phyloP scores from a whole-genome alignment of 768 basidiomycete genomes.

The Lentinula guzmanii region DNA sequence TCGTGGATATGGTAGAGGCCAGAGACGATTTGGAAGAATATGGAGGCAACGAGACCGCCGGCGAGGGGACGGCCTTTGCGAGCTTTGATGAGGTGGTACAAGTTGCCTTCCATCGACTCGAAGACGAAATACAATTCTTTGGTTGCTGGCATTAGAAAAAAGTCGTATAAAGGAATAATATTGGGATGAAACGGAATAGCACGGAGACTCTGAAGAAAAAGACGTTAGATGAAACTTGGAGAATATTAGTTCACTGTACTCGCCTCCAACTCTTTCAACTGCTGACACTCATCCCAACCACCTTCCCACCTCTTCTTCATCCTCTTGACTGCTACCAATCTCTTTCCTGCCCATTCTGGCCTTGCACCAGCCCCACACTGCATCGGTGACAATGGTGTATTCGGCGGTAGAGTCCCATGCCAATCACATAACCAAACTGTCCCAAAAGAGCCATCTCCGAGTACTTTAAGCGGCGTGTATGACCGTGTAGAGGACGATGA shows the following conservation, averaged over 20 bases:
- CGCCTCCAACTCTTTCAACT: slow-evolving; percentile 93
- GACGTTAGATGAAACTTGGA: slow-evolving; percentile 9
- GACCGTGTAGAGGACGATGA: slow-evolving; percentile 75
- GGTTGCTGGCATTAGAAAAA: slow-evolving; percentile 92
- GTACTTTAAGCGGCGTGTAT: slow-evolving; percentile 92
- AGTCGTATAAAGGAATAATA: slow-evolving; percentile 98
- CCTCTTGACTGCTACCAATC: slow-evolving; percentile 93
- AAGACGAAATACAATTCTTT: slow-evolving; percentile 99
- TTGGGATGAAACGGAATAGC: slow-evolving; percentile 93
- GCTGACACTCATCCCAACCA: slow-evolving; percentile 96
- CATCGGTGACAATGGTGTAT: slow-evolving; percentile 90
- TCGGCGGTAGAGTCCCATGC: slow-evolving; percentile 92
- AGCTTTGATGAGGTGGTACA: slow-evolving; percentile 98
- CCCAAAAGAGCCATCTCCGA: slow-evolving; percentile 98
- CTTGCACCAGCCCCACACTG: slow-evolving; percentile 89
- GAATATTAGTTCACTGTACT: slow-evolving; percentile 20
- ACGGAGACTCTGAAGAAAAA: slow-evolving; percentile 69
- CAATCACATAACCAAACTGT: slow-evolving; percentile 99
- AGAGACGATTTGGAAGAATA: slow-evolving; percentile 86
- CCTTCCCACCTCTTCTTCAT: slow-evolving; percentile 99
- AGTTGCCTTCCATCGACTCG: slow-evolving; percentile 99
- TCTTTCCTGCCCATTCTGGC: slow-evolving; percentile 91
- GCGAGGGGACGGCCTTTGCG: slow-evolving; percentile 93
- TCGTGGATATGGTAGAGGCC: slow-evolving; percentile 92
- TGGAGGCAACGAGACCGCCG: slow-evolving; percentile 92